Base-by-base conservation (phyloP, 805 yeast genomes). In the Yamadazyma insecticola region DNA sequence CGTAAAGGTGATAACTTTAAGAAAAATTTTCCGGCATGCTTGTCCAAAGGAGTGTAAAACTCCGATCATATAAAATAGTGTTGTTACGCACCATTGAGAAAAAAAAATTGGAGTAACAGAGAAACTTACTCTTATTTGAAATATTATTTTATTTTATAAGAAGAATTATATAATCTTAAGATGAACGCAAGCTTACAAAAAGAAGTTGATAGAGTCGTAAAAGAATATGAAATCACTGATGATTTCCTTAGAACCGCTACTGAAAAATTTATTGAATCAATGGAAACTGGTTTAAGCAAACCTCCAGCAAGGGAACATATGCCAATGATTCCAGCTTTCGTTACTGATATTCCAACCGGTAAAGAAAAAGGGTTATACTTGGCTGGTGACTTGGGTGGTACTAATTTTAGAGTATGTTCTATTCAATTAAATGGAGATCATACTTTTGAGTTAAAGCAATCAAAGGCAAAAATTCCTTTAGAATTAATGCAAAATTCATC, bases 361-460 rank as follows among this genome's bases (percentile, higher is more conserved):
- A 68, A 73, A 28, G 98, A 90, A 55, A 68, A 66, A 33, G 97
- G 97, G 26, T 67, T 84, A 23, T 76, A 72, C 40, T 63, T 90
- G 38, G 97, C 97, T 33, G 95, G 92, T 4, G 97, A 90, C 53
- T 69, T 90, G 32, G 98, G 98, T 40, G 97, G 97, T 30, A 89
- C 97, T 36, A 89, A 92, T 57, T 87, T 90, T 62, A 72, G 98
- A 49, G 96, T 92, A 16, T 88, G 97, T 53, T 87, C 96, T 2
- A 89, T 90, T 18, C 55, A 70, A 22, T 69, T 90, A 46, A 66
- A 71, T 29, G 94, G 94, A 32, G 79, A 79, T 49, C 86, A 84
- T 44, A 79, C 90, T n/a, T 88, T 81, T 55, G 67, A 72, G 15
- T 60, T 89, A 38, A 74, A 76, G 43, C 96, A 90, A 55, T 62